Evolutionary conservation across 2,329 filamentous ascomycete species (phyloP).

Genomic region (Ophiostoma sp.): DNA sequence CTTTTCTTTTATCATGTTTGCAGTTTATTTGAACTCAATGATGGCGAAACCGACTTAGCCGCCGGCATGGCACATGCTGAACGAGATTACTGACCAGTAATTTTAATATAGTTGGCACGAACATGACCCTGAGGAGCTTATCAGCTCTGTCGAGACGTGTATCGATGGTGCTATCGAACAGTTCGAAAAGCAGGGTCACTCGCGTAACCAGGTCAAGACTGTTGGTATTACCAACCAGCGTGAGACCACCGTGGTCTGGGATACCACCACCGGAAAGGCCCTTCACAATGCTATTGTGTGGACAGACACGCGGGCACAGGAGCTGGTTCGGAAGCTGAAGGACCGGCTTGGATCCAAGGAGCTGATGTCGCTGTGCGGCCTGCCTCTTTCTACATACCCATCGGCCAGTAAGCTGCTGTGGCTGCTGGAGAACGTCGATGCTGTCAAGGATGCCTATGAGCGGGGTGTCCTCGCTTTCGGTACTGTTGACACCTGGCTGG

Average conservation of each 20-base stretch:
- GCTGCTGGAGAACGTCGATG: slow-evolving; percentile 66
- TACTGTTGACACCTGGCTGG: slow-evolving; percentile 82
- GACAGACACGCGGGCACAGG: slow-evolving; percentile 75
- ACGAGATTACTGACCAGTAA: neutral
- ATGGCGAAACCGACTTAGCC: no score
- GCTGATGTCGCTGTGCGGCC: slow-evolving; percentile 65
- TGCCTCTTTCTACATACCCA: slow-evolving; percentile 83
- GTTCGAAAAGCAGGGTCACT: slow-evolving; percentile 65
- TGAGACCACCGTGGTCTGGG: slow-evolving; percentile 84
- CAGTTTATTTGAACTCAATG: no score
- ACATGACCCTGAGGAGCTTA: slow-evolving; percentile 73
- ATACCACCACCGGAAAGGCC: slow-evolving; percentile 71
- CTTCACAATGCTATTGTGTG: slow-evolving; percentile 83
- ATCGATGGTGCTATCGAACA: slow-evolving; percentile 70
- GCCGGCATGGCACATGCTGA: neutral
- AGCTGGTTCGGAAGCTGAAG: slow-evolving; percentile 74
- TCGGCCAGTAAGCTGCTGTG: slow-evolving; percentile 83
- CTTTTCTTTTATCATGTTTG: neutral
- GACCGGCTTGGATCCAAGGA: slow-evolving; percentile 60
- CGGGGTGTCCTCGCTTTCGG: slow-evolving; percentile 75
- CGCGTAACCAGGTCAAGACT: slow-evolving; percentile 62
- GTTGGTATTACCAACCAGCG: slow-evolving; percentile 88
- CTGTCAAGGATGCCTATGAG: slow-evolving; percentile 69
- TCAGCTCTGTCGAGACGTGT: slow-evolving; percentile 70
- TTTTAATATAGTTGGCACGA: slow-evolving; percentile 70